Conservation (phyloP, 192 early-diverging fungal species). For the Entrophospora sp. region DNA sequence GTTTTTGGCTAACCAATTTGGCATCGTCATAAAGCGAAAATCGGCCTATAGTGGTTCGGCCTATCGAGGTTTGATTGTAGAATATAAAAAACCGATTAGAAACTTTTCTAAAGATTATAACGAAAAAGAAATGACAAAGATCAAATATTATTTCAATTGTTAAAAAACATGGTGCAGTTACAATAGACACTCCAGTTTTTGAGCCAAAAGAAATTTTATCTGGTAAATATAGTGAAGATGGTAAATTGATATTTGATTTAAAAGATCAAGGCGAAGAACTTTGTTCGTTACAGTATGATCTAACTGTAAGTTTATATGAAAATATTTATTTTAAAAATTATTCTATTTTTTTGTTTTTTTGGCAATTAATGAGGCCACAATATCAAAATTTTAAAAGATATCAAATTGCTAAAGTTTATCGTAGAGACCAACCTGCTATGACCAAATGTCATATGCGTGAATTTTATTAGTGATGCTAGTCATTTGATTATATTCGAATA, state of each 20-base stretch:
- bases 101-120: constrained; percentile 56
- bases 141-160: constrained; percentile 77
- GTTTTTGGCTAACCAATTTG: no score
- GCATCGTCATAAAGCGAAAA: no score
- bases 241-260: constrained; percentile 96
- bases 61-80: no score
- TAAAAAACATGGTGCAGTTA: constrained; percentile 94
- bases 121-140: constrained; percentile 97
- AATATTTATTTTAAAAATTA: background rate
- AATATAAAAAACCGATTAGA: background rate
- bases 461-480: constrained; percentile 99
- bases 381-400: constrained; percentile 90
- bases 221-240: constrained; percentile 98
- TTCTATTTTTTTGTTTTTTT: constrained; percentile 43
- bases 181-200: constrained; percentile 98
- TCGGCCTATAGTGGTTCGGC: no score
- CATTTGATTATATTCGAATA: no score
- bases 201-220: constrained; percentile 94
- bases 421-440: constrained; percentile 96
- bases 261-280: constrained; percentile 95
- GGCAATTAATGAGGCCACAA: constrained; percentile 79
- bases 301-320: constrained; percentile 55
- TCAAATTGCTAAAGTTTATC: constrained; percentile 98
- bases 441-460: constrained; percentile 98
- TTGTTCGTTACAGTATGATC: constrained; percentile 92